phyloP scores from a whole-genome alignment of 2,329 filamentous ascomycete species.

The Macrophomina tecta region DNA sequence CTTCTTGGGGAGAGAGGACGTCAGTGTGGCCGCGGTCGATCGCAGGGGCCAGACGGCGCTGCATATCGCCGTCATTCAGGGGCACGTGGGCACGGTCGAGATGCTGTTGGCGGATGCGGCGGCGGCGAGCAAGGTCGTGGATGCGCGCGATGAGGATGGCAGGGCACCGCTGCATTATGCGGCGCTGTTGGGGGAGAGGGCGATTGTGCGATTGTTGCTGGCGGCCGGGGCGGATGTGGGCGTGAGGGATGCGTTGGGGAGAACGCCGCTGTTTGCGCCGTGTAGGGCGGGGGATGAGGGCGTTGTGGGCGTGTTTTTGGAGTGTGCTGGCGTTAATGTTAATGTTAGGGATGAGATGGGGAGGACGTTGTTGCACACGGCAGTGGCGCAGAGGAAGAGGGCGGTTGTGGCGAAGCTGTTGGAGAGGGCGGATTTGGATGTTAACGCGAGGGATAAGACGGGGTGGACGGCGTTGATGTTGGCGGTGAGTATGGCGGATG shows the following conservation, averaged over 20 bases:
- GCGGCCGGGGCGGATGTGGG: neutral
- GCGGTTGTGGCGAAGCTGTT: neutral
- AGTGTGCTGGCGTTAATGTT: neutral
- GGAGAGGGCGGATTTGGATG: neutral
- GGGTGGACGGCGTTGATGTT: neutral
- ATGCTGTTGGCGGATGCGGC: neutral
- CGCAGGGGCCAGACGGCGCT: neutral
- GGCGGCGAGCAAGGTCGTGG: neutral
- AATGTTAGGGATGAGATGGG: neutral
- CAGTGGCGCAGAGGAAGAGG: neutral
- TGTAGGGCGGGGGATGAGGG: neutral
- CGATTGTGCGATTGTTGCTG: neutral
- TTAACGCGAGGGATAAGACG: neutral
- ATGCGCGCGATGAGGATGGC: constrained; percentile 5
- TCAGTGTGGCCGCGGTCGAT: neutral
- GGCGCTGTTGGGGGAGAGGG: neutral
- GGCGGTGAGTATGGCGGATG: neutral
- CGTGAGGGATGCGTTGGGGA: neutral
- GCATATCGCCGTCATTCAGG: constrained; percentile 14
- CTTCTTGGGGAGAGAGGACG: neutral
- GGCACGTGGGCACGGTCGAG: neutral
- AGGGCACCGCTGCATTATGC: constrained; percentile 4
- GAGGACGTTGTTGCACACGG: neutral
- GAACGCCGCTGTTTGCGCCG: neutral
- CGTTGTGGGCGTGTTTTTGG: neutral